Conservation (phyloP, 2,329 filamentous ascomycete genomes). For the Paecilomyces fulvus region DNA sequence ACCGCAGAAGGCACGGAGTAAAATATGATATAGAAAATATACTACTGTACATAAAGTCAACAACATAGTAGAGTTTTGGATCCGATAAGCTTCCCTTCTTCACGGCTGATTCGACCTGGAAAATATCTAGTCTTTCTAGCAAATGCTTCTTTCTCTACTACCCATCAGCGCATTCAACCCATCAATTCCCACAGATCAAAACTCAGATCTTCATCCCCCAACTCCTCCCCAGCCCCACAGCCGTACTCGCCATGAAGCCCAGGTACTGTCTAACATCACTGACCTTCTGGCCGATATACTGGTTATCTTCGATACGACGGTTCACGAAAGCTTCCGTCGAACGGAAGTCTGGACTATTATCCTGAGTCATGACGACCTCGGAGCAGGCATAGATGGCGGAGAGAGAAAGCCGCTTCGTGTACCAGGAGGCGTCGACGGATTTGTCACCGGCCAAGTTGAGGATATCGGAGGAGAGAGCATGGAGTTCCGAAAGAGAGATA, state of each 20-base stretch:
- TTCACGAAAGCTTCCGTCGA: conserved; percentile 76
- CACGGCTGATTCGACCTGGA: background rate
- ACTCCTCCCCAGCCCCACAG: conserved; percentile 75
- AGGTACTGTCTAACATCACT: conserved; percentile 64
- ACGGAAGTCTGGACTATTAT: conserved; percentile 60
- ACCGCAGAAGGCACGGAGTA: background rate
- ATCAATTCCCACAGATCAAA: background rate
- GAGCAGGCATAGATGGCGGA: conserved; percentile 64
- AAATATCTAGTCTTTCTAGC: background rate
- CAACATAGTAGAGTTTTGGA: background rate
- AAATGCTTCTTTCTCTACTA: background rate
- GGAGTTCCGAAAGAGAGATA: conserved; percentile 68
- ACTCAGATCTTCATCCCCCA: conserved; percentile 71
- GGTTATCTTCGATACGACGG: conserved; percentile 62
- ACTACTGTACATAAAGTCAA: background rate
- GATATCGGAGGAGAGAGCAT: conserved; percentile 81
- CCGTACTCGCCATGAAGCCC: conserved; percentile 69
- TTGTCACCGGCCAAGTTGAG: conserved; percentile 77
- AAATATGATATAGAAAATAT: background rate
- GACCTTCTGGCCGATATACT: conserved; percentile 53
- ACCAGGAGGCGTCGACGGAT: conserved; percentile 81
- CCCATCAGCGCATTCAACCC: background rate
- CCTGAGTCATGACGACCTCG: conserved; percentile 92
- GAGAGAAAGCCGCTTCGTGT: conserved; percentile 59
- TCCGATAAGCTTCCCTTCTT: background rate